Base-by-base conservation (phyloP, 2,329 filamentous ascomycete genomes). In the Botrytis fabae region DNA sequence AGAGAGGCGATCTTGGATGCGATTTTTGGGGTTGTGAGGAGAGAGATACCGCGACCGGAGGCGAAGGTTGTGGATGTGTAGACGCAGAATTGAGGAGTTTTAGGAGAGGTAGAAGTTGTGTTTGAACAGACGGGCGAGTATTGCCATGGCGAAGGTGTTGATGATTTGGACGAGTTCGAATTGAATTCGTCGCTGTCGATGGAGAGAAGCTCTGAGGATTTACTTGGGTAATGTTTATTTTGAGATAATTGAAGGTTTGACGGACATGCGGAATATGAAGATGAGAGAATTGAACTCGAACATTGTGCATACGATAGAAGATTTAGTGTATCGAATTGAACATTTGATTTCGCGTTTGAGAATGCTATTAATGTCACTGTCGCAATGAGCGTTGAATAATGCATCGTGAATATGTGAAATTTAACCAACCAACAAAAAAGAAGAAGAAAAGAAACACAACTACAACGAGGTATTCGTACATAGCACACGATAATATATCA, bases 31-130 rank as follows among this genome's bases (percentile, higher is more conserved):
- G 74, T 75, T 32, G 78, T 79, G 46, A 80, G 76, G 42, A 80
- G 75, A 16, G 78, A 79, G 8, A 80, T 79, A 14, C 79, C 78
- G 7, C 78, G 76, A 0, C 75, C 75, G 38, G 76, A 76, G 54
- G 76, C 77, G 68, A 79, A 80, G 10, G 71, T 74, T 7, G 72
- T 69, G 40, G 77, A 77, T n/a, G 77, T 80, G 46, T 77, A 80
- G 18, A 79, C 75, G 61, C 79, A 80, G 59, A 75, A 80, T 25
- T 74, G n/a, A 14, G 32, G 25, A 35, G 59, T 20, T 18, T 16
- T 18, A 25, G 38, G 4, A 25, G n/a, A 59, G 9, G 54, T 35
- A 9, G 4, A 54, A 6, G 25, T n/a, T 54, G n/a, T 38, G 10
- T 69, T 38, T 4, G 40, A 54, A 18, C 54, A 69, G 12, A n/a